Evolutionary conservation across 371 early-diverging fungal genomes (phyloP).

Genomic region (Mucor saturninus): DNA sequence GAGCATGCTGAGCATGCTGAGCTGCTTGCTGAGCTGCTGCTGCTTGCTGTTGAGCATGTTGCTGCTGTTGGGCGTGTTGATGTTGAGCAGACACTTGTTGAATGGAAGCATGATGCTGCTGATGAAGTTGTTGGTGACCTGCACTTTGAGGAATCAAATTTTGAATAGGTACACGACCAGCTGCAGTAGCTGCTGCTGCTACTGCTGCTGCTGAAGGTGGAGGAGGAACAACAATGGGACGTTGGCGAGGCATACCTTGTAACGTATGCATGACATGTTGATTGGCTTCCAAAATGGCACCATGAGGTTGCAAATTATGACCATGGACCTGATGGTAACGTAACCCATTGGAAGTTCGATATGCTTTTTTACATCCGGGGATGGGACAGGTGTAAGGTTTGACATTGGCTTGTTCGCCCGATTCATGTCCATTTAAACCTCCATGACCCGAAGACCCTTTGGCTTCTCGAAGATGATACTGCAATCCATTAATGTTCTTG

Average conservation of each 20-base stretch:
- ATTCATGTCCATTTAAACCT: not conserved
- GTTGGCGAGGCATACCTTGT: not conserved
- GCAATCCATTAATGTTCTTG: slow-evolving; percentile 96
- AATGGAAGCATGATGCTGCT: slow-evolving; percentile 2
- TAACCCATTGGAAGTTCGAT: slow-evolving; percentile 48
- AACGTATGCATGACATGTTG: not conserved
- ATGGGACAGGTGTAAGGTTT: slow-evolving; percentile 46
- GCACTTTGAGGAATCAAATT: not conserved
- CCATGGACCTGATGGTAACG: slow-evolving; percentile 49
- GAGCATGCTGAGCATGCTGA: no score
- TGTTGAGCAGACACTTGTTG: no score
- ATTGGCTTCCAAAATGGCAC: not conserved
- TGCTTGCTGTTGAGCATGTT: no score
- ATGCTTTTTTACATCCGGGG: slow-evolving; percentile 54
- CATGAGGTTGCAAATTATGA: slow-evolving; percentile 27
- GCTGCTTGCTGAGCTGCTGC: no score
- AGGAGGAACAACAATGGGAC: not conserved
- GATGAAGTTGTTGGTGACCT: slow-evolving; percentile 1
- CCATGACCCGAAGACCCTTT: slow-evolving; percentile 64
- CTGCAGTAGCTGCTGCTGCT: not conserved
- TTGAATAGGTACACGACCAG: no score
- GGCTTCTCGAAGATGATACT: slow-evolving; percentile 89
- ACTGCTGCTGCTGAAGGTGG: slow-evolving; percentile 10
- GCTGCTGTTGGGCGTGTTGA: no score
- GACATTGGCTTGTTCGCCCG: slow-evolving; percentile 16